Evolutionary conservation across 1,139 yeast genomes (phyloP).

Genomic region (Yamadazyma kanchanaburiensis): DNA sequence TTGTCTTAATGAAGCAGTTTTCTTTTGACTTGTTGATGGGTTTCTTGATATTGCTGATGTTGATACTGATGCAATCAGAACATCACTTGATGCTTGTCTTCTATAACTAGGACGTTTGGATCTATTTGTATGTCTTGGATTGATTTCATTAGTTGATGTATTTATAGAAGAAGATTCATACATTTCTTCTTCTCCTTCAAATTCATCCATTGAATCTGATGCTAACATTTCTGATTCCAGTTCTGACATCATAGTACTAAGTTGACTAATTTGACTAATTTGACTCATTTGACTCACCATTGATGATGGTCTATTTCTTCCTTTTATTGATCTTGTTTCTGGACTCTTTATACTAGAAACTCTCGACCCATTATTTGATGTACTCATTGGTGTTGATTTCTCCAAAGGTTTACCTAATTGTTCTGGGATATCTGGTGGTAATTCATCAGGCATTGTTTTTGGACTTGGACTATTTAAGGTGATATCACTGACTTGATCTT

Average conservation of each 20-base stretch:
- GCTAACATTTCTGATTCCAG: conserved; percentile 41
- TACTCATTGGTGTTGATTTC: neutral
- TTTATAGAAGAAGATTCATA: conserved; percentile 14
- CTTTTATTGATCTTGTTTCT: too few species aligned
- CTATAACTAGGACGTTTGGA: conserved; percentile 32
- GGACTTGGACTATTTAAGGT: conserved; percentile 15
- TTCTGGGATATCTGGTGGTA: neutral
- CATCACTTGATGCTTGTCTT: conserved; percentile 35
- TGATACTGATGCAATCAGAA: conserved; percentile 32
- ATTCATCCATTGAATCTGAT: conserved; percentile 46
- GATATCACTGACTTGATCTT: conserved; percentile 13
- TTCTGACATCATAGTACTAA: conserved; percentile 49
- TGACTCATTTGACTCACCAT: conserved; percentile 64
- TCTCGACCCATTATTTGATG: neutral
- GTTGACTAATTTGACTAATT: conserved; percentile 53
- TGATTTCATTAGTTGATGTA: conserved; percentile 11
- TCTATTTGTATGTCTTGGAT: conserved; percentile 4
- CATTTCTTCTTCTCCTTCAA: conserved; percentile 33
- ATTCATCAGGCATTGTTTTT: conserved; percentile 10
- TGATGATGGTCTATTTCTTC: conserved; percentile 55
- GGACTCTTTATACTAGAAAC: neutral
- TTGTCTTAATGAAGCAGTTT: conserved; percentile 29
- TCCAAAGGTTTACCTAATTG: conserved; percentile 4
- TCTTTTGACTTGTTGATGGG: conserved; percentile 14
- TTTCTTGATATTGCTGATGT: conserved; percentile 23